Base-by-base conservation (phyloP, 257 asterid species). In the Striga asiatica region DNA sequence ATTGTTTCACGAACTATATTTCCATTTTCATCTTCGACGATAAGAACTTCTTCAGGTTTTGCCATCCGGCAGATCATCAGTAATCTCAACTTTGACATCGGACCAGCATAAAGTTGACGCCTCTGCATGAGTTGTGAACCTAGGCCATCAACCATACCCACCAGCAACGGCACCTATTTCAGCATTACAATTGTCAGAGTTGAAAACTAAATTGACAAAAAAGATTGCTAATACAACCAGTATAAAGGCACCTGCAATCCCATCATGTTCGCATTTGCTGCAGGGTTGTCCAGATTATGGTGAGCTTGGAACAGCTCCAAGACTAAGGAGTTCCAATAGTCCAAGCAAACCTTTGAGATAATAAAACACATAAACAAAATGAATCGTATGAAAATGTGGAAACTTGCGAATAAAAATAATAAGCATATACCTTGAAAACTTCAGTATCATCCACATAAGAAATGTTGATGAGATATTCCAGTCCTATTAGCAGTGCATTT, bases 381-480 rank as follows among this genome's bases (percentile, higher is more conserved):
- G 19, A 32, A 34, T 3, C 21, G 10, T 5, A 28, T 32, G 19
- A 2, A 61, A 60, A 18, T 17, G 2, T 18, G 25, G 27, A 45
- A 45, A 8, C 13, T 14, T 18, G 3, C n/a, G 11, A 13, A 20
- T 46, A 50, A 12, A 17, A 52, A 51, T 0, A 5, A 54, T 42
- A 22, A 1, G 35, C 37, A 5, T 21, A 56, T 79, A 92, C 99
- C 99, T 92, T 92, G 66, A 92, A 92, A 73, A 92, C 97, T 71
- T 92, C 99, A 25, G 91, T 92, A 73, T 92, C 99, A 61, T 92
- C 99, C 51, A 92, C 99, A 46, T 92, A 92, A 6, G 99, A 92
- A 62, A 84, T 88, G 61, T 67, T 74, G 65, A 88, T 82, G 60
- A 92, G 88, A 78, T 88, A 92, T 58, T 92, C 99, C 34, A 92